Conservation (phyloP, 2,329 filamentous ascomycete species). For the Monosporascus cannonballus region DNA sequence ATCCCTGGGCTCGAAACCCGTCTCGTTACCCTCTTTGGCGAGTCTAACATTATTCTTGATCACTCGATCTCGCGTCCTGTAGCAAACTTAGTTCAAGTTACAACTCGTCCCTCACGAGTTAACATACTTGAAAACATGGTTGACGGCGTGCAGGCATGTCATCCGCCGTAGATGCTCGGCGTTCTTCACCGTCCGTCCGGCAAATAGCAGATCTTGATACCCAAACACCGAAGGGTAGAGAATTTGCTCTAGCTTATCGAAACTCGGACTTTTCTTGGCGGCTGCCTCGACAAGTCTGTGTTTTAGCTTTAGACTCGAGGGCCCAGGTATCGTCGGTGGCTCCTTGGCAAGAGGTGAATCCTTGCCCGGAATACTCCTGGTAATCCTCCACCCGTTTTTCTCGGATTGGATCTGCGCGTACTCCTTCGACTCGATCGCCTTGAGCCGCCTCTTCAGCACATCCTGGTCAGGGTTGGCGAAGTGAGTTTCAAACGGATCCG, state of each 20-base stretch:
- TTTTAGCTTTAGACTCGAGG: conserved; percentile 58
- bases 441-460: conserved; percentile 47
- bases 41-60: conserved; percentile 87
- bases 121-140: conserved; percentile 81
- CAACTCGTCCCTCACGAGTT: not conserved
- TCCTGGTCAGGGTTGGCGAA: conserved; percentile 64
- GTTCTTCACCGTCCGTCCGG: conserved; percentile 63
- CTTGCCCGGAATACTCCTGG: conserved; percentile 40
- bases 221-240: conserved; percentile 70
- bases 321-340: conserved; percentile 30
- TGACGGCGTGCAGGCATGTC: conserved; percentile 76
- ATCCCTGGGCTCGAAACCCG: conserved; percentile 72
- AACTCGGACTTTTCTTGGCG: conserved; percentile 44
- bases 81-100: conserved; percentile 10
- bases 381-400: conserved; percentile 40
- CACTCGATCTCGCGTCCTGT: conserved; percentile 75
- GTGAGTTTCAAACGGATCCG: conserved; percentile 75
- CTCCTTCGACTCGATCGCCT: conserved; percentile 40
- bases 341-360: conserved; percentile 27
- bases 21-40: conserved; percentile 55
- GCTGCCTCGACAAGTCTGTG: conserved; percentile 56
- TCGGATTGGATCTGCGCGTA: conserved; percentile 45
- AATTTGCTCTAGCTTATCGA: conserved; percentile 57
- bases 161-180: conserved; percentile 64
- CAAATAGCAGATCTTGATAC: conserved; percentile 77